A percentile compares a stretch with the other conserved stretches of the same genome.
These are phyloP conservation scores for Remersonia thermophila DNA, from an alignment of 2,329 filamentous ascomycete genomes.

Conservation along the genomic window DNA sequence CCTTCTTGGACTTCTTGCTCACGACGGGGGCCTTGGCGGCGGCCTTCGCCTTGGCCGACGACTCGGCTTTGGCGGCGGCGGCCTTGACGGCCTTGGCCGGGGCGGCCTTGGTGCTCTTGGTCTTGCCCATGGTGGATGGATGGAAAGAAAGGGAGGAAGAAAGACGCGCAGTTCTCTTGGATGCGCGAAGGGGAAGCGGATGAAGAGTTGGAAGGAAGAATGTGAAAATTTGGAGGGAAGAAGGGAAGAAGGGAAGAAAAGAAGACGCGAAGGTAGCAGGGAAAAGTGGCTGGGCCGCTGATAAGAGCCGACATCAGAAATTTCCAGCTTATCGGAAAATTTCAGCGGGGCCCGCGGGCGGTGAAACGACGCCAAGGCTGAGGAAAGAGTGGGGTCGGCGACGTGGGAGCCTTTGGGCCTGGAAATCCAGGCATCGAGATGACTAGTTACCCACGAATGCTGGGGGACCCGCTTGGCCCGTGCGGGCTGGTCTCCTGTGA, in stretches of 20 bases:
- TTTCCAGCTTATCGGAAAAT: conserved; percentile 13
- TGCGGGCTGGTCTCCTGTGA: no score
- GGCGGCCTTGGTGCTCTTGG: conserved; percentile 48
- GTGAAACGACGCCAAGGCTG: conserved; percentile 10
- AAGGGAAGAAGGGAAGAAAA: conserved; percentile 1
- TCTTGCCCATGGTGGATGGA: conserved; percentile 46
- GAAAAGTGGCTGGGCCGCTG: conserved; percentile 9
- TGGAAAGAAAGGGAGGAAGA: conserved; percentile 7
- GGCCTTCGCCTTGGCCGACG: conserved; percentile 14
- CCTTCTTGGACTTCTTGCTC: conserved; percentile 22
- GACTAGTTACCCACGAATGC: no score
- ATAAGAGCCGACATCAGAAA: no score
- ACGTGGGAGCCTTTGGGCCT: conserved; percentile 6
- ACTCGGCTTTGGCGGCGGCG: conserved; percentile 21
- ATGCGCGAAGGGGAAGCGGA: conserved; percentile 4
- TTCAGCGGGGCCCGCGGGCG: conserved; percentile 15
- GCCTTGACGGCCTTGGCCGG: conserved; percentile 30
- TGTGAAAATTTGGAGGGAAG: conserved; percentile 3
- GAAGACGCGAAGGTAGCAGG: not conserved
- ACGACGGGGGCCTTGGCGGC: not conserved
- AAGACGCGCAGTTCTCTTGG: conserved; percentile 5
- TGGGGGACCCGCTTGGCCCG: conserved; percentile 3
- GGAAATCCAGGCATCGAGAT: conserved; percentile 8
- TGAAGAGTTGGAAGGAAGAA: conserved; percentile 4
- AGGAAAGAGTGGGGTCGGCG: not conserved